Conservation (phyloP, 2,329 filamentous ascomycete species). For the Cladophialophora yegresii region DNA sequence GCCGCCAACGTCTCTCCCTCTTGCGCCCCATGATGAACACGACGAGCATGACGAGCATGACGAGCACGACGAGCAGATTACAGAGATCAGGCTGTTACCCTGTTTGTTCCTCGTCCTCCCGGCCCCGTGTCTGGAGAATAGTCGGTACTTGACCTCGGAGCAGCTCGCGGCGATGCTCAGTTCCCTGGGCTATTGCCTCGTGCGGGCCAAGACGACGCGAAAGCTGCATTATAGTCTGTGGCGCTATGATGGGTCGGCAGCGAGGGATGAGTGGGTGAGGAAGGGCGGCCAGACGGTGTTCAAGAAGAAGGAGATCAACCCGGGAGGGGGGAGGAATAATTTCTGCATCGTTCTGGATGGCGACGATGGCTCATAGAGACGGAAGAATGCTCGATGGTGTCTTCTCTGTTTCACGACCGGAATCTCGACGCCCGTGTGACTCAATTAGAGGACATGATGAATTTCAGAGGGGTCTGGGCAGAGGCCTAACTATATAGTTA, state of each 20-base stretch:
- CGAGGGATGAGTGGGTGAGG: conserved; percentile 16
- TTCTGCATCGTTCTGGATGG: conserved; percentile 73
- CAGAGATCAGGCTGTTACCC: too few relatives aligned
- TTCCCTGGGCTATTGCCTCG: conserved; percentile 69
- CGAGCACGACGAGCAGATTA: too few relatives aligned
- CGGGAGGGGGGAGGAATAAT: conserved; percentile 80
- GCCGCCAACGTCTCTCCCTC: background rate
- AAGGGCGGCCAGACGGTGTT: conserved; percentile 47
- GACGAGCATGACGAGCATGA: too few relatives aligned
- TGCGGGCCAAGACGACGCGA: conserved; percentile 70
- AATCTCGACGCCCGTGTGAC: too few relatives aligned
- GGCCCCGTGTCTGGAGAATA: conserved; percentile 83
- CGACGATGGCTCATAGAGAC: background rate
- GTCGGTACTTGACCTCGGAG: conserved; percentile 77
- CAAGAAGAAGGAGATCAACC: conserved; percentile 73
- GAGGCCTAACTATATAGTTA: too few relatives aligned
- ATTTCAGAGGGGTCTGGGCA: too few relatives aligned
- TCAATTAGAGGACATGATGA: too few relatives aligned
- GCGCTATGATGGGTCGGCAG: conserved; percentile 50
- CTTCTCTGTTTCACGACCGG: conserved; percentile 17
- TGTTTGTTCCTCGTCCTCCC: conserved; percentile 87
- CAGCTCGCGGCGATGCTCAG: conserved; percentile 72
- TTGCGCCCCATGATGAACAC: too few relatives aligned
- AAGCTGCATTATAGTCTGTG: conserved; percentile 93
- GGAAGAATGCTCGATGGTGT: background rate